Conservation (phyloP, 306 rosid species). For the Quercus suber region DNA sequence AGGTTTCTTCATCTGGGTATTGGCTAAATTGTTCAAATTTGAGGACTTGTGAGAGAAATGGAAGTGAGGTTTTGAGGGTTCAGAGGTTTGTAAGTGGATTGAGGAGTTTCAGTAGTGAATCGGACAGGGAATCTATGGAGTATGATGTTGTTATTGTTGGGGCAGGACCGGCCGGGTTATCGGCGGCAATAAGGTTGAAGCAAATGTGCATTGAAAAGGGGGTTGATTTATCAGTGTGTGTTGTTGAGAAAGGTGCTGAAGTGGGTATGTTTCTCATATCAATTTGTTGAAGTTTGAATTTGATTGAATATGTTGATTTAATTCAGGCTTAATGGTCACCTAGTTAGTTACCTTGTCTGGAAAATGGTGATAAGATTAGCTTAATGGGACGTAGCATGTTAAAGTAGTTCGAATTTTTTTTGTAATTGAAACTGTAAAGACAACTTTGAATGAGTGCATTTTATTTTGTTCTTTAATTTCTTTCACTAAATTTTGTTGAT, state of each 20-base stretch:
- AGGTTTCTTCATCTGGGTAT: conserved; percentile 23
- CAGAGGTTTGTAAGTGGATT: conserved; percentile 2
- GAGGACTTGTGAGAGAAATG: conserved; percentile 5
- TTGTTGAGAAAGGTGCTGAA: conserved; percentile 92
- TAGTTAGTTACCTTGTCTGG: neutral
- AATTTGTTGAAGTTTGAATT: neutral
- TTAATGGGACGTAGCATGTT: neutral
- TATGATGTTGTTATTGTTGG: conserved; percentile 94
- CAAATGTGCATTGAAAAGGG: conserved; percentile 65
- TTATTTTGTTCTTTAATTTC: neutral
- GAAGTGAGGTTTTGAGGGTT: neutral
- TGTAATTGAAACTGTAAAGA: neutral
- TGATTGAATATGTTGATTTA: neutral
- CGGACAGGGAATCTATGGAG: conserved; percentile 62
- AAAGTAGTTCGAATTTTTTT: neutral
- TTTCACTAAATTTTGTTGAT: neutral
- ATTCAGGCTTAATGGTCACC: neutral
- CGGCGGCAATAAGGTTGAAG: conserved; percentile 84
- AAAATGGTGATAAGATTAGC: neutral
- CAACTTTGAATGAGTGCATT: neutral
- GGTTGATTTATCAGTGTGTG: conserved; percentile 75
- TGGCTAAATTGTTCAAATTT: neutral
- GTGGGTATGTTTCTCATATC: conserved; percentile 52
- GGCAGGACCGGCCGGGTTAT: conserved; percentile 94
- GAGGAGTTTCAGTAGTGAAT: conserved; percentile 46